phyloP scores from a whole-genome alignment of 1,139 yeast genomes.

The Saccharomycopsis hybrid region DNA sequence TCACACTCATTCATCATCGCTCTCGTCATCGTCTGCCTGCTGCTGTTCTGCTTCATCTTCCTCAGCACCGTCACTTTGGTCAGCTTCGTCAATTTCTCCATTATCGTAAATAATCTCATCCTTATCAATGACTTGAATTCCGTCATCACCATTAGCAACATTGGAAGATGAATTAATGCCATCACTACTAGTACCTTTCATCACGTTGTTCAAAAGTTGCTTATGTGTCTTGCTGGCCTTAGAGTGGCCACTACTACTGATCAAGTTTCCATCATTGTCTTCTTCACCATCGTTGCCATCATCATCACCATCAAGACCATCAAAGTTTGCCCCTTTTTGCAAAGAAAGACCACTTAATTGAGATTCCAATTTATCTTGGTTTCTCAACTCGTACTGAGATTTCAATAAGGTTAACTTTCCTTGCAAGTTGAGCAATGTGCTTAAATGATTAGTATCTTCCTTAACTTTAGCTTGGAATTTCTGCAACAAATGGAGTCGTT shows the following conservation, averaged over 20 bases:
- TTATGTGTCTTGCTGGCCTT: constrained; percentile 8
- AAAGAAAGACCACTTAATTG: no score
- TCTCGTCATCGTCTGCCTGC: no score
- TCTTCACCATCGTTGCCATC: background rate
- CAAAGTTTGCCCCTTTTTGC: no score
- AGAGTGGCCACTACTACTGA: background rate
- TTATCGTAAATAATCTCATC: constrained; percentile 40
- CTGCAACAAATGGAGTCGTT: constrained; percentile 58
- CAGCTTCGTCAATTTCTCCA: constrained; percentile 48
- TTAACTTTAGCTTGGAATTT: constrained; percentile 30
- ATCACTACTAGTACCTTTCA: no score
- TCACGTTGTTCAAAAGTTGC: constrained; percentile 6
- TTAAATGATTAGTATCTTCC: constrained; percentile 8
- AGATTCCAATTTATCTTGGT: constrained; percentile 29
- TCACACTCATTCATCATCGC: no score
- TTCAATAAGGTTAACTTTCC: constrained; percentile 62
- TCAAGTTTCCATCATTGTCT: background rate
- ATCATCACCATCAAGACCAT: no score
- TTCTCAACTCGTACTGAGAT: constrained; percentile 56
- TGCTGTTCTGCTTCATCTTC: no score
- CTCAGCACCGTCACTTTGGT: constrained; percentile 26
- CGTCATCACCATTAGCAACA: constrained; percentile 26
- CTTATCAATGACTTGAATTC: constrained; percentile 28
- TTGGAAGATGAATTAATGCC: no score
- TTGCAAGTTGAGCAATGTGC: constrained; percentile 52